phyloP scores from a whole-genome alignment of 225 moss, liverwort and hornwort genomes.

The Rhytidiadelphus loreus region DNA sequence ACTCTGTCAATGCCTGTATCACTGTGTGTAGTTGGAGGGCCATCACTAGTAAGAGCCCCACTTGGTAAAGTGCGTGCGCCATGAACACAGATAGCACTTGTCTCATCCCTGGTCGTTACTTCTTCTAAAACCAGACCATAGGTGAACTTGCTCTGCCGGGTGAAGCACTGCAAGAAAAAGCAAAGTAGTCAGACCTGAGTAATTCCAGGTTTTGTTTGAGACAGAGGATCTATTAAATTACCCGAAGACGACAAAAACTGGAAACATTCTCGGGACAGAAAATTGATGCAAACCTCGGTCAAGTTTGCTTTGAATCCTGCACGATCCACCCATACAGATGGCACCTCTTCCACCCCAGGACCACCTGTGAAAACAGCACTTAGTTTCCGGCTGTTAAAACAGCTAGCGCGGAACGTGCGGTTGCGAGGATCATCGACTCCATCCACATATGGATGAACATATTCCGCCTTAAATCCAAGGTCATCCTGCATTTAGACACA shows the following conservation, averaged over 20 bases:
- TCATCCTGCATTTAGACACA: slow-evolving; percentile 43
- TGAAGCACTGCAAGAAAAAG: slow-evolving; percentile 30
- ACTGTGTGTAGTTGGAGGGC: slow-evolving; percentile 88
- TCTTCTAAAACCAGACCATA: slow-evolving; percentile 88
- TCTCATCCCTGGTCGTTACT: slow-evolving; percentile 96
- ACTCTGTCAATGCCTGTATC: slow-evolving; percentile 84
- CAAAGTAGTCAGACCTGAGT: background rate
- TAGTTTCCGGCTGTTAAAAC: slow-evolving; percentile 83
- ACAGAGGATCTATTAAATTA: background rate
- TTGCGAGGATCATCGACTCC: slow-evolving; percentile 75
- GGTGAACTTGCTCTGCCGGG: slow-evolving; percentile 79
- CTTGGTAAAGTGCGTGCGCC: slow-evolving; percentile 78
- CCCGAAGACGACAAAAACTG: background rate
- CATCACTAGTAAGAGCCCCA: slow-evolving; percentile 47
- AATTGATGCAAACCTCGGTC: slow-evolving; percentile 37
- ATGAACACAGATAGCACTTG: slow-evolving; percentile 74
- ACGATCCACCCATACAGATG: slow-evolving; percentile 84
- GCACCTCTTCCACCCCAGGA: slow-evolving; percentile 75
- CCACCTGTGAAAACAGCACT: slow-evolving; percentile 89
- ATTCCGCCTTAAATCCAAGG: slow-evolving; percentile 89
- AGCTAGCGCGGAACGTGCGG: slow-evolving; percentile 84
- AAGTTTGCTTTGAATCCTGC: slow-evolving; percentile 80
- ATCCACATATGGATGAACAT: slow-evolving; percentile 81
- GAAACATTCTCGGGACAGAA: background rate
- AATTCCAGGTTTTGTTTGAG: background rate